Evolutionary conservation across 257 asterid genomes (phyloP).

Genomic region (Fraxinus pennsylvanica): DNA sequence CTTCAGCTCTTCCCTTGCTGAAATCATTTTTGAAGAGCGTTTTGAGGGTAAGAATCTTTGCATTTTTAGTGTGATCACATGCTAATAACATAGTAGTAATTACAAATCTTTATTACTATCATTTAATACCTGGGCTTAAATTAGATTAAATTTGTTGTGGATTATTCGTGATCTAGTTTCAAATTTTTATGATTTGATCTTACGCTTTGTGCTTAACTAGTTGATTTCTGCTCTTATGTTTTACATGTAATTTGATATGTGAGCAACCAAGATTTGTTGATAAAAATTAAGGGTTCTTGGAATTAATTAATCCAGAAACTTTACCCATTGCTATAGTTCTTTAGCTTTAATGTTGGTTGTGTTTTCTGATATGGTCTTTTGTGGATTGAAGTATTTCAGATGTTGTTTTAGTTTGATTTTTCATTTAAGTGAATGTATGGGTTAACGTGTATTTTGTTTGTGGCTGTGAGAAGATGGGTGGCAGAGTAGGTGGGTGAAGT

Average conservation of each 20-base stretch:
- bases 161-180: slow-evolving; percentile 7
- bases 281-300: neutral
- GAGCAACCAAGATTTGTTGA: neutral
- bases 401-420: neutral
- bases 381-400: neutral
- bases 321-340: neutral
- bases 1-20: slow-evolving; percentile 47
- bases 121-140: neutral
- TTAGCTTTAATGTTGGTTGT: neutral
- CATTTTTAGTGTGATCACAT: neutral
- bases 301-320: neutral
- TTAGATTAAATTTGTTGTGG: slow-evolving; percentile 1
- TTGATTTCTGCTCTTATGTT: neutral
- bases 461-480: slow-evolving; percentile 66
- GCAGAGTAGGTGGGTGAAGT: slow-evolving; percentile 86
- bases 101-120: too few species aligned
- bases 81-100: neutral
- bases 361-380: too few species aligned
- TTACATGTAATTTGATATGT: neutral
- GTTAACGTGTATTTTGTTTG: slow-evolving; percentile 1
- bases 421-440: neutral
- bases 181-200: neutral
- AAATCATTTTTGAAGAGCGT: slow-evolving; percentile 86
- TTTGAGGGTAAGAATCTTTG: slow-evolving; percentile 62
- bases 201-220: neutral